phyloP scores from a whole-genome alignment of 371 early-diverging fungal species.

The Mortierella sp. region DNA sequence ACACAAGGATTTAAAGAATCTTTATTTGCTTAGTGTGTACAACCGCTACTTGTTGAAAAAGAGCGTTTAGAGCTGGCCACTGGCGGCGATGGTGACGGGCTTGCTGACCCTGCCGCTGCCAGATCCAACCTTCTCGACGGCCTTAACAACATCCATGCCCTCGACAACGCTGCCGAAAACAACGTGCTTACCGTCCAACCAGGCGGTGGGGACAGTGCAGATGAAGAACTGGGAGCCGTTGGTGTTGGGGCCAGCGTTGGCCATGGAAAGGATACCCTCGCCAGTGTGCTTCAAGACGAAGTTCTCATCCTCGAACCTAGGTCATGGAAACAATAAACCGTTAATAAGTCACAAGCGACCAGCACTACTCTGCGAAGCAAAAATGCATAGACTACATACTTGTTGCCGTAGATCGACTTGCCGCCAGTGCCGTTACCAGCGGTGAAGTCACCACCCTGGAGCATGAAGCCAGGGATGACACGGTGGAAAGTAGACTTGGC shows the following conservation, averaged over 20 bases:
- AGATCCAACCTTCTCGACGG: constrained; percentile 40
- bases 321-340: constrained; percentile 17
- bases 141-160: constrained; percentile 51
- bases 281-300: constrained; percentile 94
- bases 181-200: constrained; percentile 99
- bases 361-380: neutral
- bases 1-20: too few species aligned
- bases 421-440: constrained; percentile 97
- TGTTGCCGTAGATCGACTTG: constrained; percentile 95
- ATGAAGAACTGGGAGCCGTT: constrained; percentile 99
- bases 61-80: constrained; percentile 41
- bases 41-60: neutral
- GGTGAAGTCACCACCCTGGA: constrained; percentile 99
- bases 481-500: constrained; percentile 93
- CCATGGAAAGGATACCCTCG: constrained; percentile 93
- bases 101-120: neutral
- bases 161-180: constrained; percentile 96
- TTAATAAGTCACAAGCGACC: neutral
- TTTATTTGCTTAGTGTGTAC: too few species aligned
- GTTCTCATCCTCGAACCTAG: constrained; percentile 96
- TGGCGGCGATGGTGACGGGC: constrained; percentile 30
- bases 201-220: constrained; percentile 82
- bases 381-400: constrained; percentile 31
- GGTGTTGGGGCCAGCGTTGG: constrained; percentile 95
- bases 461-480: constrained; percentile 96